Evolutionary conservation across 164 flowering plant genomes (phyloP), one percentile per base, ranked within the genome.

Genomic region (Umbellularia californica): DNA sequence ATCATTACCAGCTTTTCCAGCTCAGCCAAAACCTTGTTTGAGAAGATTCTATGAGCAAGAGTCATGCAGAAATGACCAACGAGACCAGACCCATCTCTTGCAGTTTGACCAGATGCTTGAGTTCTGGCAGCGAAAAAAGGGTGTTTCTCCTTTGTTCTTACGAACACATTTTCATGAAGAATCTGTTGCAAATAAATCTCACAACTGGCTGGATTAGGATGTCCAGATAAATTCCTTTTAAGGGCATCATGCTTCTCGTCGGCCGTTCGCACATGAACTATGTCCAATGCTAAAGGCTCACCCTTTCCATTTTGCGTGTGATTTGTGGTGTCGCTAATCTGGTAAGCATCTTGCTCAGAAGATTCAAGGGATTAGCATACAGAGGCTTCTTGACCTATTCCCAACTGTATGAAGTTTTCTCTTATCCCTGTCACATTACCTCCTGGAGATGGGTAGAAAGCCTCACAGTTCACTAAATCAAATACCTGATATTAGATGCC

Each of bases 391-490:
- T 86, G 91, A 78, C 87, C 89, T 55, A 95, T 79, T 82, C 85
- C 86, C 76, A 95, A 73, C 67, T 86, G 85, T 25, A 95, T 80
- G 79, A 85, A 84, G 72, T 95, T 90, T 87, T 95, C 98, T 73
- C 83, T 82, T 75, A 95, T 87, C 33, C 94, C 98, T 76, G 88
- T 91, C 58, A 95, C 91, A 83, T 85, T 87, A 65, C 88, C 85
- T 67, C 93, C 94, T 41, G 68, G 68, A 70, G 92, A 85, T 69
- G 87, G 86, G 73, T 81, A 82, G 68, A 89, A 89, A 71, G 97
- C 98, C 82, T 90, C 99, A 65, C 91, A 94, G 76, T 88, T 95
- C 71, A 95, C 91, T 83, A 90, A 86, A 79, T 92, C 94, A 85
- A 95, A 95, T 70, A 95, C 96, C 99, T 95, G 84, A 52, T 80